Evolutionary conservation across 2,329 filamentous ascomycete genomes (phyloP), one percentile per base, ranked within the genome.

Genomic region (Diplocarpon rosae): DNA sequence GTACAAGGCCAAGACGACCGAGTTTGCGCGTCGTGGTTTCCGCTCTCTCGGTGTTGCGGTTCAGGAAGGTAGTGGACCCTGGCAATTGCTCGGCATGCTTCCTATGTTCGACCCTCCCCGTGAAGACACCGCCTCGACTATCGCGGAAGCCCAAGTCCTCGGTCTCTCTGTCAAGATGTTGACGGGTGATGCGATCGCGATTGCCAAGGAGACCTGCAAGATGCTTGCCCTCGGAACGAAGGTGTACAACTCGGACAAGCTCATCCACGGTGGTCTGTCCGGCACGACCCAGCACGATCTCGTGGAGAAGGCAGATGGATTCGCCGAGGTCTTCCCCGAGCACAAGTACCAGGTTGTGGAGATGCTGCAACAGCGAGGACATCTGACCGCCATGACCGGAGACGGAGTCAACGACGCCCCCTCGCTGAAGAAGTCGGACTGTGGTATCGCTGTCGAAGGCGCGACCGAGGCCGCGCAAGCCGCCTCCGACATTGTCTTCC

Each of bases 321-420:
- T 94, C 68, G 87, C 88, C 56, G 87, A 94, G 65, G 87, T 94
- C 51, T 93, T 90, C 75, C 87, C 87, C 59, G 84, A 94, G 70
- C 87, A 94, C 77, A 94, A 94, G 75, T 93, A 89, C 72, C 85
- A 87, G 54, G 85, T 92, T 67, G 87, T 94, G 59, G 86, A 93
- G 69, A 94, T 93, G 62, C 76, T 94, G 47, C 87, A 94, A 70
- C 84, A 90, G 71, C 85, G 87, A 78, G 87, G 87, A 56, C 89
- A 93, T 69, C 78, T 94, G 39, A 87, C 93, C 68, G 88, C 87
- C 65, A 94, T 94, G 87, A 94, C 87, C 69, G 87, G 87, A 75
- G 88, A 94, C 58, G 87, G 87, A 76, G 87, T 93, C 70, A 94
- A 94, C 71, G 87, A 94, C 65, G 87, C 87, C 59, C 85, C 87